Evolutionary conservation across 2,329 filamentous ascomycete species (phyloP).

Genomic region (Cladosporium velox): DNA sequence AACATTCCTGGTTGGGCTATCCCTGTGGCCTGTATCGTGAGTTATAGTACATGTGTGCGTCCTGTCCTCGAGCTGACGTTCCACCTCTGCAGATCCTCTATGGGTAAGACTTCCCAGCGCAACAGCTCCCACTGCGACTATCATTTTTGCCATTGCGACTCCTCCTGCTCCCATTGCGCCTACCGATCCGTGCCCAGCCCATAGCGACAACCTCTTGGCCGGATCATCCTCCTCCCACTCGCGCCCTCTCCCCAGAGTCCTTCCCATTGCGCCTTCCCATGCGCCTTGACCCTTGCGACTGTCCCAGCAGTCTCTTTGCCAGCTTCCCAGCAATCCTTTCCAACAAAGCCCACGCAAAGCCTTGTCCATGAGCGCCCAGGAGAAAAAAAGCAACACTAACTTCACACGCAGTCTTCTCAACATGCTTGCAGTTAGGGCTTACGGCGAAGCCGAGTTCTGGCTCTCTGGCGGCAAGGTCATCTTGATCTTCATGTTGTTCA

Average conservation of each 20-base stretch:
- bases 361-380: not conserved
- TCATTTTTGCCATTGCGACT: constrained; percentile 12
- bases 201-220: not conserved
- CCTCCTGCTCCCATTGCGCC: constrained; percentile 4
- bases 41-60: not conserved
- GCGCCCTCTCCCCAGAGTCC: not conserved
- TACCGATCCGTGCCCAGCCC: not conserved
- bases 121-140: constrained; percentile 20
- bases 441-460: constrained; percentile 52
- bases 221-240: not conserved
- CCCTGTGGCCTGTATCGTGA: constrained; percentile 44
- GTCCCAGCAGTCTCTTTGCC: not conserved
- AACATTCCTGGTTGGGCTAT: constrained; percentile 45
- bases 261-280: constrained; percentile 1
- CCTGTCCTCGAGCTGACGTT: not conserved
- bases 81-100: constrained; percentile 14
- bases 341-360: not conserved
- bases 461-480: constrained; percentile 53
- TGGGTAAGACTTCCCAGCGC: constrained; percentile 21
- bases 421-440: constrained; percentile 48
- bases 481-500: constrained; percentile 48
- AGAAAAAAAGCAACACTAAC: constrained; percentile 3
- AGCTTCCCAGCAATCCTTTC: not conserved
- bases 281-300: not conserved
- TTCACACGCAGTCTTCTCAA: constrained; percentile 41